phyloP scores from a whole-genome alignment of 176 grass and related monocot genomes.

The Phoenix dactylifera region DNA sequence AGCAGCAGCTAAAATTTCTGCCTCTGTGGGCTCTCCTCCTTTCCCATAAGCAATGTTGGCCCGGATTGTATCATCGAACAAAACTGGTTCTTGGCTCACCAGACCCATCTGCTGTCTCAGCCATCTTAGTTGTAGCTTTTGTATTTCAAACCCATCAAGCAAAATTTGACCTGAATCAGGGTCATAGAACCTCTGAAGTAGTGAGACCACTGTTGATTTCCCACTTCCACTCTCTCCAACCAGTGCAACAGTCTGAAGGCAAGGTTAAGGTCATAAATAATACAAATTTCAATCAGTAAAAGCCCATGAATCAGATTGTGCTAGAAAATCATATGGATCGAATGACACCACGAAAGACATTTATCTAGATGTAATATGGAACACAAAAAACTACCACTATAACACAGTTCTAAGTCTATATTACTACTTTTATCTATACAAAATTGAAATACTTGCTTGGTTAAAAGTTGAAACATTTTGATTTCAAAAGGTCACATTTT shows the following conservation, averaged over 20 bases:
- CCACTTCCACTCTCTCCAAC: slow-evolving; percentile 13
- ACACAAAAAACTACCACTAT: background rate
- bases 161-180: slow-evolving; percentile 7
- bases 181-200: slow-evolving; percentile 15
- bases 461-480: too few species aligned
- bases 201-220: slow-evolving; percentile 11
- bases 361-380: background rate
- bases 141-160: slow-evolving; percentile 7
- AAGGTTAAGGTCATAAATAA: background rate
- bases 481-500: too few species aligned
- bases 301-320: background rate
- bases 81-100: slow-evolving; percentile 10
- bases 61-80: slow-evolving; percentile 6
- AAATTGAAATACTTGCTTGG: too few species aligned
- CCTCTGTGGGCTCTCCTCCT: slow-evolving; percentile 4
- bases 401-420: background rate
- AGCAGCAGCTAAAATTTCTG: slow-evolving; percentile 10
- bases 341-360: background rate
- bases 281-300: background rate
- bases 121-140: slow-evolving; percentile 4
- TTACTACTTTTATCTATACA: background rate
- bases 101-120: slow-evolving; percentile 13
- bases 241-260: slow-evolving; percentile 1
- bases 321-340: background rate
- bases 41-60: slow-evolving; percentile 16